These are phyloP conservation scores for Diaporthe amygdali DNA, from an alignment of 2,329 filamentous ascomycete genomes.

Conservation along the genomic window DNA sequence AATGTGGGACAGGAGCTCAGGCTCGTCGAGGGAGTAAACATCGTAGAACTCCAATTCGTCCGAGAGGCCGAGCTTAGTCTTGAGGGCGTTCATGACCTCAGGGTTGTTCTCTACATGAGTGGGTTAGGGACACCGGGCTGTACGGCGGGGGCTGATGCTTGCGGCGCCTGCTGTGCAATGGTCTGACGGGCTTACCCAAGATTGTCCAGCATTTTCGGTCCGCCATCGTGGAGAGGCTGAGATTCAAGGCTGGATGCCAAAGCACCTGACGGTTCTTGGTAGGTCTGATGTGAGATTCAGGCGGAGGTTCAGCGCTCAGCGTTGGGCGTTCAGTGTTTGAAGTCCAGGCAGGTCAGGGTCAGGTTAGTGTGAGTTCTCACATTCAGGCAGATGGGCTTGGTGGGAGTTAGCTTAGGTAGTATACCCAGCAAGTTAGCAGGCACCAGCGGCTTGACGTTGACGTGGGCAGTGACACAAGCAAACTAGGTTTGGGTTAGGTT, in stretches of 20 bases:
- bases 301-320: background rate
- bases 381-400: background rate
- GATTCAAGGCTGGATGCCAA: background rate
- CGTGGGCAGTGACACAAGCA: background rate
- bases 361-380: background rate
- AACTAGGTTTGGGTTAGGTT: background rate
- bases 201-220: conserved; percentile 20
- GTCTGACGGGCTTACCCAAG: conserved; percentile 17
- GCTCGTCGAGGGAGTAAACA: conserved; percentile 81
- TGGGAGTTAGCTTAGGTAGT: background rate
- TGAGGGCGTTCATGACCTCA: conserved; percentile 76
- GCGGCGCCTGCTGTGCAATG: background rate
- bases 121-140: conserved; percentile 2
- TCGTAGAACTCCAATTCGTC: conserved; percentile 75
- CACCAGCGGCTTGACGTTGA: conserved; percentile 21
- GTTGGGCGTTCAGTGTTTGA: background rate
- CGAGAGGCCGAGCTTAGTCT: conserved; percentile 75
- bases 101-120: conserved; percentile 64
- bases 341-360: background rate
- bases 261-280: background rate
- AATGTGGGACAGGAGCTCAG: conserved; percentile 75
- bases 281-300: conserved; percentile 22
- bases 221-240: conserved; percentile 21
- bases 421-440: conserved; percentile 7
- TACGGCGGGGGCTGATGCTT: background rate